Conservation (phyloP, 768 basidiomycete species). For the Suillus placidus region DNA sequence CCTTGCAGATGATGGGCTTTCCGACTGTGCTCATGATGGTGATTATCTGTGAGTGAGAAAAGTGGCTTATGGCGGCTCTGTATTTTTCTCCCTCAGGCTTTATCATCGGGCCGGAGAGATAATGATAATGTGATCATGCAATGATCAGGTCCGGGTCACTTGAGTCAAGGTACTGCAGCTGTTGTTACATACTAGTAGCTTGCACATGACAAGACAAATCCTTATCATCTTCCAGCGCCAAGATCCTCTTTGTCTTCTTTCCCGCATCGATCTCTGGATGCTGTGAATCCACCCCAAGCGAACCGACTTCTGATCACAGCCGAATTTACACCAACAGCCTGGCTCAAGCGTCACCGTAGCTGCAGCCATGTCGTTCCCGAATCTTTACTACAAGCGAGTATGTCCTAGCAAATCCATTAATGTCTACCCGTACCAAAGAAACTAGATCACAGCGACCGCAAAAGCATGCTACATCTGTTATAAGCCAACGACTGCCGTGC, state of each 20-base stretch:
- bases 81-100: neutral
- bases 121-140: slow-evolving; percentile 13
- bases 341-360: neutral
- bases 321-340: neutral
- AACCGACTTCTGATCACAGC: neutral
- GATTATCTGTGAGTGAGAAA: slow-evolving; percentile 23
- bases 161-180: neutral
- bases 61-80: slow-evolving; percentile 10
- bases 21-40: slow-evolving; percentile 72
- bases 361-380: slow-evolving; percentile 66
- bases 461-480: slow-evolving; percentile 80
- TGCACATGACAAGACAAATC: slow-evolving; percentile 5
- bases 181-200: neutral
- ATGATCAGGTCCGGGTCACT: slow-evolving; percentile 2
- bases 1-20: slow-evolving; percentile 83
- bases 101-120: slow-evolving; percentile 4
- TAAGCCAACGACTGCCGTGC: slow-evolving; percentile 79
- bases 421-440: slow-evolving; percentile 5
- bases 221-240: slow-evolving; percentile 3
- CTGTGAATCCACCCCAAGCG: neutral
- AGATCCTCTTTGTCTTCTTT: slow-evolving; percentile 2
- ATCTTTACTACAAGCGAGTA: slow-evolving; percentile 90
- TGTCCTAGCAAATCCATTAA: slow-evolving; percentile 31
- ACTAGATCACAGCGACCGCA: slow-evolving; percentile 74
- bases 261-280: slow-evolving; percentile 1